Percentiles rank a stretch among this genome's conserved stretches.
Evolutionary conservation across 2,329 filamentous ascomycete species (phyloP).

Genomic region (Didymella exigua): DNA sequence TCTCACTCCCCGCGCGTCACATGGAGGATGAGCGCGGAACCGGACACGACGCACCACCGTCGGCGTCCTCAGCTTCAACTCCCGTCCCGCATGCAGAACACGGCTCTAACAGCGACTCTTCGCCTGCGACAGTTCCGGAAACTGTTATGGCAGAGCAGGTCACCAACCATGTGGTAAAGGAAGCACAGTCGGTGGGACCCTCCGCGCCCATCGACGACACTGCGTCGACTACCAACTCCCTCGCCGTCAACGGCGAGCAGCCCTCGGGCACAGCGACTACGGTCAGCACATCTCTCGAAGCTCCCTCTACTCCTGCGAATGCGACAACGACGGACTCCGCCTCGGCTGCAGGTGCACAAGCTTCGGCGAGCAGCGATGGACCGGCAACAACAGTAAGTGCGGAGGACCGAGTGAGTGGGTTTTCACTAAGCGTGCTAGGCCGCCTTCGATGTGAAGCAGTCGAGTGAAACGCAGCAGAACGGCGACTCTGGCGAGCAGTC

Average conservation of each 20-base stretch:
- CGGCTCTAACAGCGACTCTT: constrained; percentile 41
- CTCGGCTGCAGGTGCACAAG: constrained; percentile 22
- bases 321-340: constrained; percentile 30
- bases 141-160: constrained; percentile 76
- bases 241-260: constrained; percentile 58
- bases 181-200: constrained; percentile 70
- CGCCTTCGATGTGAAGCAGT: constrained; percentile 19
- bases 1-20: constrained; percentile 25
- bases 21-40: constrained; percentile 30
- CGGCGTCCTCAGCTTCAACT: constrained; percentile 22
- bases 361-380: constrained; percentile 24
- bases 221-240: constrained; percentile 64
- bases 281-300: constrained; percentile 19
- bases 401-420: background rate
- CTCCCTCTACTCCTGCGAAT: constrained; percentile 48
- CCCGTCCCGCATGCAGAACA: constrained; percentile 31
- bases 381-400: constrained; percentile 33
- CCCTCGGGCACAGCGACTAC: constrained; percentile 45
- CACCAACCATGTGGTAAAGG: constrained; percentile 73
- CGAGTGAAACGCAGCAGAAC: constrained; percentile 41
- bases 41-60: constrained; percentile 27
- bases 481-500: constrained; percentile 45
- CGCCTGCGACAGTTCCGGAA: constrained; percentile 54
- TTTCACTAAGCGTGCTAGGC: constrained; percentile 26
- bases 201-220: constrained; percentile 68